Base-by-base conservation (phyloP, 2,329 filamentous ascomycete genomes). In the Nemania sp. region DNA sequence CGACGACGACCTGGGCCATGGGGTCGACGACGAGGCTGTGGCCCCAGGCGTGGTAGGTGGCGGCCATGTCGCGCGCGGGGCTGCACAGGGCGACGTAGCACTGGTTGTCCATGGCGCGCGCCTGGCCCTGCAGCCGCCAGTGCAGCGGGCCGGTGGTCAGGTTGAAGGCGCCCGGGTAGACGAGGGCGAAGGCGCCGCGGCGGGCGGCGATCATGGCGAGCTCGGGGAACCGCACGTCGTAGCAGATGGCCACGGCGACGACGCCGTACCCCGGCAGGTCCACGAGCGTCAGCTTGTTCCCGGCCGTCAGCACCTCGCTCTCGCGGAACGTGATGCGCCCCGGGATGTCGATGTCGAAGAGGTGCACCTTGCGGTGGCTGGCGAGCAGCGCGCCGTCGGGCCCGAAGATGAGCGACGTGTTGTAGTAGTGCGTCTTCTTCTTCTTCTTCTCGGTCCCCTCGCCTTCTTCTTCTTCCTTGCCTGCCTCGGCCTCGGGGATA, bases 81-180 rank as follows among this genome's bases (percentile, higher is more conserved):
- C 90, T 95, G 79, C 95, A 99, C 74, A 99, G 78, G 35, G 88
- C 95, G 12, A 98, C 92, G 75, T 96, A 98, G 10, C 96, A 80
- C 80, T 99, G 92, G 74, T 98, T 98, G 73, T 99, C 94, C 69
- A 96, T 83, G 5, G 94, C 95, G 64, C 95, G 82, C 13, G 90
- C 92, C 66, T 91, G 85, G 1, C 88, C 94, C 70, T 90, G 85
- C 67, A 99, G 79, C 59, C 87, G 84, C 95, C 95, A 99, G 77
- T 99, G 95, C 75, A 98, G 77, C 5, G 90, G 89, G 0, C 95
- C 95, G 0, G 95, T 99, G 0, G 92, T 97, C 62, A 90, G 81
- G 77, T 98, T 99, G 82, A 99, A 99, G 1, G 95, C 95, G n/a
- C 92, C 95, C 0, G 95, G 95, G 76, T 97, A 98, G 17, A 98